These are phyloP conservation scores for Anthoceros angustus DNA, from an alignment of 225 moss, liverwort and hornwort genomes.

Conservation along the genomic window DNA sequence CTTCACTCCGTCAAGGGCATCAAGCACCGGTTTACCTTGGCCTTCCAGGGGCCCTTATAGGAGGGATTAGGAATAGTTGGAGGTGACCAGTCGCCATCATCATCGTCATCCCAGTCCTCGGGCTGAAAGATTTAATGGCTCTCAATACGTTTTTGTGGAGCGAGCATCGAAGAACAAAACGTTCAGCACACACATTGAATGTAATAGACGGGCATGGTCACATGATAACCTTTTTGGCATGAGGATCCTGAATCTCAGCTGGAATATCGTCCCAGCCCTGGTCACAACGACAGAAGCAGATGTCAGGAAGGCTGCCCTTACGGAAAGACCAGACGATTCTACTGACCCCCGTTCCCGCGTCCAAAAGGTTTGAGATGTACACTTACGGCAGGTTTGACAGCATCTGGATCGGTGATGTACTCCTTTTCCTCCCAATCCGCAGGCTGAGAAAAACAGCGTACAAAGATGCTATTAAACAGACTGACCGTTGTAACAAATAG, in stretches of 20 bases:
- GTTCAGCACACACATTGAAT: not conserved
- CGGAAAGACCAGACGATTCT: no score
- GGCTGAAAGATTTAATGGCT: slow-evolving; percentile 20
- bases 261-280: slow-evolving; percentile 2
- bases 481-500: not conserved
- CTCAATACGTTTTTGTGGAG: not conserved
- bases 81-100: slow-evolving; percentile 40
- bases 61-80: slow-evolving; percentile 31
- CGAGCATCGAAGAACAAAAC: not conserved
- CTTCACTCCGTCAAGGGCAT: not conserved
- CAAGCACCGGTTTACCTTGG: slow-evolving; percentile 19
- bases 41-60: slow-evolving; percentile 40
- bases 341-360: no score
- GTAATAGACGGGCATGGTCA: not conserved
- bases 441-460: not conserved
- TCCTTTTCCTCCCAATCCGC: slow-evolving; percentile 1
- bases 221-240: not conserved
- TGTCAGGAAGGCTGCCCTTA: no score
- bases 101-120: slow-evolving; percentile 38
- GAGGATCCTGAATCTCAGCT: not conserved
- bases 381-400: slow-evolving; percentile 4
- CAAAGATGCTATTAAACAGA: not conserved
- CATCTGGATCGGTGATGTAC: not conserved
- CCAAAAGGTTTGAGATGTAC: not conserved
- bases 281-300: not conserved